These are phyloP conservation scores for Eleusine coracana DNA, from an alignment of 176 grass and related monocot species.

Conservation along the genomic window DNA sequence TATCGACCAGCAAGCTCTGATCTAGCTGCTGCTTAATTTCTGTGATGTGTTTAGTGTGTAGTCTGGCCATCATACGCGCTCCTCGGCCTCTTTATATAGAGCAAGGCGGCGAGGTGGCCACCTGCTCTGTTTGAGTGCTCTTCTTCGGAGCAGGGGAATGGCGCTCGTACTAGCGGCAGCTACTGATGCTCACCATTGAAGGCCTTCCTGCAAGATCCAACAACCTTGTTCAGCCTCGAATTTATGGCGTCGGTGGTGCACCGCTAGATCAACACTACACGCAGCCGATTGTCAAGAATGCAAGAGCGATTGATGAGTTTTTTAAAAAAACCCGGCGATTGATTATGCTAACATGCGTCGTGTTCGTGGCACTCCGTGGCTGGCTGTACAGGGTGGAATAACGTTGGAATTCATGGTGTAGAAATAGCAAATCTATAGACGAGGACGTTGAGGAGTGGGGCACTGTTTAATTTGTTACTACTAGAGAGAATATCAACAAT, in stretches of 20 bases:
- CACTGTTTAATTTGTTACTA: not conserved
- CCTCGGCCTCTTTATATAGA: conserved; percentile 10
- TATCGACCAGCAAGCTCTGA: not conserved
- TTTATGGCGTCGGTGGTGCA: conserved; percentile 54
- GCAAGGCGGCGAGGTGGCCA: not conserved
- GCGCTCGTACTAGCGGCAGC: not conserved
- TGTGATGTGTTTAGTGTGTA: not conserved
- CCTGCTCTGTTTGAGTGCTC: not conserved
- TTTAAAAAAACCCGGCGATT: not conserved
- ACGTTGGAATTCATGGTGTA: not conserved
- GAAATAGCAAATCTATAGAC: not conserved
- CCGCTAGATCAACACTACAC: not conserved
- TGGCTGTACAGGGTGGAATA: not conserved
- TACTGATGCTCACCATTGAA: conserved; percentile 50
- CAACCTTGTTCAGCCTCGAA: conserved; percentile 39
- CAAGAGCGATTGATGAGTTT: too few relatives aligned
- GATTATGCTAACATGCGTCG: not conserved
- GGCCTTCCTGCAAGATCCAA: conserved; percentile 40
- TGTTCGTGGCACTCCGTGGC: not conserved
- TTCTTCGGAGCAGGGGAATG: not conserved
- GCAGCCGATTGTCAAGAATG: not conserved
- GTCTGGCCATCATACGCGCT: conserved; percentile 22
- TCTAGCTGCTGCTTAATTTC: not conserved
- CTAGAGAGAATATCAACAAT: not conserved
- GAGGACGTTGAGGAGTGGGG: not conserved